Base-by-base conservation (phyloP, 306 rosid species). In the Quercus agrifolia region DNA sequence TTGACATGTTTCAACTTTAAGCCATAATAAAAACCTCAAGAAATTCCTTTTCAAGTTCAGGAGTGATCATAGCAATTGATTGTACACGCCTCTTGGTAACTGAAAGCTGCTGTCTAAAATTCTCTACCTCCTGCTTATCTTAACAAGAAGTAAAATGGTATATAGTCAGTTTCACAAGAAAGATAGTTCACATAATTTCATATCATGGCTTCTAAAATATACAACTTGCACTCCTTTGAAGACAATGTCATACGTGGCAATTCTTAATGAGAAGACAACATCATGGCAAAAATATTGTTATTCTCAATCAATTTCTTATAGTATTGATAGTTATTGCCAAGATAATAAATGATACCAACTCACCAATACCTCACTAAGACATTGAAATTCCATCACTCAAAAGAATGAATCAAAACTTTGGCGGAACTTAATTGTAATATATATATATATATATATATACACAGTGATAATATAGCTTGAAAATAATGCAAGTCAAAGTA, bases 1-100 rank as follows among this genome's bases (percentile, higher is more conserved):
- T 77, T 77, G 17, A 57, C 75, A 52, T 15, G 54, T 18, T 62
- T 13, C 41, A 8, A 54, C n/a, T 69, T 52, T 67, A 61, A 30
- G 27, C 57, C 79, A 54, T 58, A 56, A 57, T 5, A 83, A 85
- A 79, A 81, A 92, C 98, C 99, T 95, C 87, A 46, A 91, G 90
- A 90, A 95, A 89, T 82, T 85, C 91, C 86, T 85, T 90, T 87
- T 89, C 86, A 19, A 91, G 88, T 31, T 86, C 90, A 13, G 94
- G 86, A 67, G 97, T 95, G 78, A 95, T 86, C 54, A 69, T 82
- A 3, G 92, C 97, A 84, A 92, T 70, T 44, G 92, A 92, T 73
- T 92, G 90, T 15, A 97, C 99, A 77, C 70, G 66, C 84, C 82
- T 91, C 81, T 88, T 86, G 71, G 86, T 84, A 28, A 58, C 86